phyloP scores from a whole-genome alignment of 257 asterid species.

The Cynanchum wilfordii region DNA sequence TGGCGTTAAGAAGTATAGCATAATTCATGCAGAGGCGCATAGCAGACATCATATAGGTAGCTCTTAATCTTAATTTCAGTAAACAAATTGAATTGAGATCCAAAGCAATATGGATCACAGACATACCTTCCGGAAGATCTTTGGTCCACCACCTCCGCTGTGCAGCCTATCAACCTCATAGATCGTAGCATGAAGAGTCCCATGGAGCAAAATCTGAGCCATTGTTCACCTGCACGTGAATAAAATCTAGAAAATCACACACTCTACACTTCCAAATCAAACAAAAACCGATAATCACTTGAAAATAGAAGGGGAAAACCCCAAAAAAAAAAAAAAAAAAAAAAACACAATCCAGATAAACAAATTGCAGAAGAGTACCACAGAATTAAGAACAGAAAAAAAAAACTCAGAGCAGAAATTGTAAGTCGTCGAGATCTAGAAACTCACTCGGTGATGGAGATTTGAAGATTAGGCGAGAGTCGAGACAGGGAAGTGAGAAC shows the following conservation, averaged over 20 bases:
- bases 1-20: not conserved
- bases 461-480: not conserved
- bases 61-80: not conserved
- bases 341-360: not conserved
- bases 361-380: not conserved
- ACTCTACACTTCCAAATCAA: no score
- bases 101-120: not conserved
- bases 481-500: not conserved
- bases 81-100: not conserved
- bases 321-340: no score
- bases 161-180: slow-evolving; percentile 36
- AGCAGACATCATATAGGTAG: not conserved
- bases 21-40: not conserved
- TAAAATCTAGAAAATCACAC: slow-evolving; percentile 1
- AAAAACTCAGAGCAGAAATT: not conserved
- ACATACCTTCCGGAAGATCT: slow-evolving; percentile 33
- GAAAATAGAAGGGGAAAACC: no score
- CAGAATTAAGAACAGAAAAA: not conserved
- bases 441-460: not conserved
- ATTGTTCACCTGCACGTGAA: slow-evolving; percentile 22
- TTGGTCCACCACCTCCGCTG: slow-evolving; percentile 23
- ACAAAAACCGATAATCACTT: not conserved
- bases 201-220: slow-evolving; percentile 39
- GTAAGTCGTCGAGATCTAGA: slow-evolving; percentile 9
- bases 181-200: slow-evolving; percentile 44